These are phyloP conservation scores for grape (Vitis vinifera) DNA, from an alignment of 164 flowering plant species.

Conservation along the genomic window ASM3070453v1 NC_081805.1:5544501-5545000, in stretches of 20 bases:
- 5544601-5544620: constrained; percentile 59
- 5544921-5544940: not conserved
- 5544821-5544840: not conserved
- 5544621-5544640: constrained; percentile 51
- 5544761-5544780: not conserved
- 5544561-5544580: constrained; percentile 73
- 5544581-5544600: constrained; percentile 65
- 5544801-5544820: not conserved
- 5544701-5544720: constrained; percentile 44
- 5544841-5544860: constrained; percentile 1
- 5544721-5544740: constrained; percentile 44
- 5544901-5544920: not conserved
- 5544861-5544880: not conserved
- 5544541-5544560: too few relatives aligned
- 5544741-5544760: not conserved
- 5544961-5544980: too few relatives aligned
- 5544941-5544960: too few relatives aligned
- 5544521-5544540: too few relatives aligned
- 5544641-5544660: constrained; percentile 60
- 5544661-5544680: constrained; percentile 59
- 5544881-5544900: constrained; percentile 3
- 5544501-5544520: too few relatives aligned
- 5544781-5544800: not conserved
- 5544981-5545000: too few relatives aligned
- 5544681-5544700: constrained; percentile 38